Evolutionary conservation across 2,329 filamentous ascomycete species (phyloP).

Genomic region (Epichloe coenophiala): DNA sequence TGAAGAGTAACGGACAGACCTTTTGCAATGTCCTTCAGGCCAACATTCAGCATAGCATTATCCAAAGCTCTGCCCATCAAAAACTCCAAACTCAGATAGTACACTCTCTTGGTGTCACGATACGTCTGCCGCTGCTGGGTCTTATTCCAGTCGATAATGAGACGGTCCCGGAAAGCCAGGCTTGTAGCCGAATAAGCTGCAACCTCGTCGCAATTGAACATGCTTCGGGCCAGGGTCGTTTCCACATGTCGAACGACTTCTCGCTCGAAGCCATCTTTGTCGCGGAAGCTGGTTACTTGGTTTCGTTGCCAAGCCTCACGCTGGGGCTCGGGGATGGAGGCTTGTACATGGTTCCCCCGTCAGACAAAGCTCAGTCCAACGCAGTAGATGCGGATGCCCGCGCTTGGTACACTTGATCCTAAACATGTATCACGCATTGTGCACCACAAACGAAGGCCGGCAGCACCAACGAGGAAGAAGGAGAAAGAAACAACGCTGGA

Average conservation of each 20-base stretch:
- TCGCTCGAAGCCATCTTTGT: conserved; percentile 71
- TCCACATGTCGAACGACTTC: conserved; percentile 91
- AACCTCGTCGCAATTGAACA: conserved; percentile 96
- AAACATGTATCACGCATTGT: not conserved
- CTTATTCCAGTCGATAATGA: conserved; percentile 94
- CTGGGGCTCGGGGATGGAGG: conserved; percentile 76
- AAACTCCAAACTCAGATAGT: conserved; percentile 95
- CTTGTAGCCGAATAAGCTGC: conserved; percentile 87
- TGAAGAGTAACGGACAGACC: conserved; percentile 33
- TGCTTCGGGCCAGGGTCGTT: conserved; percentile 84
- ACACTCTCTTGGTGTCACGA: conserved; percentile 81
- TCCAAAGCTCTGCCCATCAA: conserved; percentile 93
- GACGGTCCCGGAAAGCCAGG: conserved; percentile 79
- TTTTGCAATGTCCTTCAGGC: conserved; percentile 71
- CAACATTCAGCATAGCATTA: conserved; percentile 97
- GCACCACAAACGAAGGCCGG: not conserved
- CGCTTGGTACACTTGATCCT: not conserved
- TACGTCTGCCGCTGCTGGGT: conserved; percentile 95
- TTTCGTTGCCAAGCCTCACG: conserved; percentile 63
- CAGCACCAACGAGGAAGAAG: not conserved
- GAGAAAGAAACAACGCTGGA: not conserved
- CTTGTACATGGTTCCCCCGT: conserved; percentile 20
- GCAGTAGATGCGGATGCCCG: not conserved
- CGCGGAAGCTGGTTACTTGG: conserved; percentile 54
- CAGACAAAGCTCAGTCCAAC: not conserved